Conservation (phyloP, 2,329 filamentous ascomycete genomes). For the Aspergillus viridinutans region DNA sequence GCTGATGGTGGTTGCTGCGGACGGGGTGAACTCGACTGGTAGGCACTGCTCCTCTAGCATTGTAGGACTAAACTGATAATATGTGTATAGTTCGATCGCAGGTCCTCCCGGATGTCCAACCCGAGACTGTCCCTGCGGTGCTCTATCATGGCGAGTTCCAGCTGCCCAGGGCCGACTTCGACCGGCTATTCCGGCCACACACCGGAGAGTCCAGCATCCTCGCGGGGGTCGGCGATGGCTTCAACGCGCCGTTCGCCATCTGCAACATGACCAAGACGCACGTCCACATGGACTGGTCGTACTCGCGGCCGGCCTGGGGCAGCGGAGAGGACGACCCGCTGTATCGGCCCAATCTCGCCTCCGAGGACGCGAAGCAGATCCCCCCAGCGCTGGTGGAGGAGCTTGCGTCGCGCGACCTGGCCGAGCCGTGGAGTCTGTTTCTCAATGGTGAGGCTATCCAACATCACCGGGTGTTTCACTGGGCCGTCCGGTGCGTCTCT, state of each 20-base stretch:
- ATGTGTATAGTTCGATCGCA: background rate
- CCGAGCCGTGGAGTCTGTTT: constrained; percentile 6
- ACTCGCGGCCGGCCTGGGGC: background rate
- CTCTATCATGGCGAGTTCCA: constrained; percentile 9
- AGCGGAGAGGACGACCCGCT: background rate
- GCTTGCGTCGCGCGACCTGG: constrained; percentile 3
- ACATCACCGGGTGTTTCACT: constrained; percentile 5
- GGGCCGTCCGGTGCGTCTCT: constrained; percentile 5
- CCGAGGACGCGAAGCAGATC: constrained; percentile 5
- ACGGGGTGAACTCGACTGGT: constrained; percentile 7
- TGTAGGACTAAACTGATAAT: background rate
- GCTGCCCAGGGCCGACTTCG: constrained; percentile 2
- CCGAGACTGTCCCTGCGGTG: constrained; percentile 4
- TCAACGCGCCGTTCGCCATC: constrained; percentile 8
- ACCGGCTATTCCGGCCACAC: constrained; percentile 1
- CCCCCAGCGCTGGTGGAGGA: constrained; percentile 4
- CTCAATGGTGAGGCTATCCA: constrained; percentile 5
- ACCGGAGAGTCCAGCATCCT: constrained; percentile 5
- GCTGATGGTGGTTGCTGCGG: constrained; percentile 7
- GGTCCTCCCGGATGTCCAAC: background rate
- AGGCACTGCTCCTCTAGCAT: background rate
- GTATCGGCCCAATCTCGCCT: constrained; percentile 2
- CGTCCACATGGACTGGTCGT: constrained; percentile 10
- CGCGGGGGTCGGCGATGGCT: constrained; percentile 8
- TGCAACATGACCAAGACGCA: constrained; percentile 6